A percentile compares a stretch with the other conserved stretches of the same genome.
Conservation (phyloP, 768 basidiomycete genomes). For the Mycena chlorophos region DNA sequence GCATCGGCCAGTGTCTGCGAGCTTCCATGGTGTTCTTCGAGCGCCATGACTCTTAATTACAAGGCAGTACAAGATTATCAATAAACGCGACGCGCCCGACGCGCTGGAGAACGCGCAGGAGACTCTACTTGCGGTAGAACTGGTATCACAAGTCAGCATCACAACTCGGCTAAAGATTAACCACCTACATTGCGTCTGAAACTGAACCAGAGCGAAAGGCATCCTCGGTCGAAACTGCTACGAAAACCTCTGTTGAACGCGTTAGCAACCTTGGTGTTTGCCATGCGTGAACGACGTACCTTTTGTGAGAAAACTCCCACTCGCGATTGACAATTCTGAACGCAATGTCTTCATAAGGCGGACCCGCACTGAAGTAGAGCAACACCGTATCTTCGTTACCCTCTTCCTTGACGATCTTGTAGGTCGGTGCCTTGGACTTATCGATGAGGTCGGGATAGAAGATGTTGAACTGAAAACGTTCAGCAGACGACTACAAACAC, state of each 20-base stretch:
- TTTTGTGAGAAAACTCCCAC: conserved; percentile 98
- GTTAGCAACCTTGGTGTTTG: conserved; percentile 3
- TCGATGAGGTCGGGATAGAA: conserved; percentile 99
- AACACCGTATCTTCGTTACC: conserved; percentile 95
- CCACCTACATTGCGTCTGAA: conserved; percentile 86
- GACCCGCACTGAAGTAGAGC: conserved; percentile 92
- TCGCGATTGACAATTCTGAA: conserved; percentile 97
- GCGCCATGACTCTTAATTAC: background rate
- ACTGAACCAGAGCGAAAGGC: conserved; percentile 94
- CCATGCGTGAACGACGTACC: conserved; percentile 52
- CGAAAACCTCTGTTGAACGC: conserved; percentile 75
- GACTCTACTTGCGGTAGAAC: conserved; percentile 78
- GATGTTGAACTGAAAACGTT: conserved; percentile 73
- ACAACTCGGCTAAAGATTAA: conserved; percentile 8
- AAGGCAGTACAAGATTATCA: background rate
- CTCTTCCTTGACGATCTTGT: conserved; percentile 90
- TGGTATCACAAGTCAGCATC: conserved; percentile 31
- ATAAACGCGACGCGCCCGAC: conserved; percentile 10
- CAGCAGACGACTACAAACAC: conserved; percentile 2
- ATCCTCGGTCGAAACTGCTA: conserved; percentile 95
- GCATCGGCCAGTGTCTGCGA: background rate
- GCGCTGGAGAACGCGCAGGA: no score
- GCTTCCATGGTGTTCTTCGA: background rate
- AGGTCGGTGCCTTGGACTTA: conserved; percentile 94
- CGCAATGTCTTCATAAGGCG: conserved; percentile 98